Percentiles rank a stretch among this genome's conserved stretches.
Conservation (phyloP, 768 basidiomycete species). For the Pulveroboletus sp. region DNA sequence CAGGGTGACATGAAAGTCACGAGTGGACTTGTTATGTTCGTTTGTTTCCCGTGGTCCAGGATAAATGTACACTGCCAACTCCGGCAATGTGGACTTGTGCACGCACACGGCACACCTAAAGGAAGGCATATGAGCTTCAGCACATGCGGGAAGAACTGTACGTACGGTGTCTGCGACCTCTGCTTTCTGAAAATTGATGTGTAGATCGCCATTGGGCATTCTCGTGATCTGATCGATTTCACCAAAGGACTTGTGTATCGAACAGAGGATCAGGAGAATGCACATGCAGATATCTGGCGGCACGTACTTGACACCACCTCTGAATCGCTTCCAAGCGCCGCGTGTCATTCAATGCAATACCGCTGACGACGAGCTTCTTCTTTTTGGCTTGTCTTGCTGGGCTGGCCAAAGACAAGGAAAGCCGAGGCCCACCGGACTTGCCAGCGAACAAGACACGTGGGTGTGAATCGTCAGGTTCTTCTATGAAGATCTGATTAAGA, state of each 20-base stretch:
- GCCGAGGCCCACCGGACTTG: constrained; percentile 21
- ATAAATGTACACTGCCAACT: constrained; percentile 76
- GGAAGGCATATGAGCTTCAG: constrained; percentile 6
- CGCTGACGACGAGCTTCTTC: constrained; percentile 68
- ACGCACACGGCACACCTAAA: constrained; percentile 73
- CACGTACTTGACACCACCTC: constrained; percentile 72
- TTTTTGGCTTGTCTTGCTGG: constrained; percentile 46
- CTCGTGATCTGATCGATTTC: constrained; percentile 70
- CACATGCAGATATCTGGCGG: not conserved
- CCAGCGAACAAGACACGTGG: constrained; percentile 29
- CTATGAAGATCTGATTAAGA: constrained; percentile 23
- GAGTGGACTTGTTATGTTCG: constrained; percentile 24
- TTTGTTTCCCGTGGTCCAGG: constrained; percentile 63
- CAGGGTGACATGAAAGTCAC: not conserved
- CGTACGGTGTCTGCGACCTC: constrained; percentile 81
- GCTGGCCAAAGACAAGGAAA: constrained; percentile 34
- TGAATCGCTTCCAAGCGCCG: constrained; percentile 65
- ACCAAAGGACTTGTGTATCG: constrained; percentile 60
- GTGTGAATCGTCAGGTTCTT: constrained; percentile 26
- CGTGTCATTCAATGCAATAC: constrained; percentile 58
- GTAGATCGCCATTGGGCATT: constrained; percentile 76
- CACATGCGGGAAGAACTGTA: constrained; percentile 2
- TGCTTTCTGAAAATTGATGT: constrained; percentile 68
- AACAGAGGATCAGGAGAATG: constrained; percentile 6
- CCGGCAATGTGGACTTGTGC: constrained; percentile 72